Base-by-base conservation (phyloP, 148 eudicot species). In the Vaccinium darrowii region DNA sequence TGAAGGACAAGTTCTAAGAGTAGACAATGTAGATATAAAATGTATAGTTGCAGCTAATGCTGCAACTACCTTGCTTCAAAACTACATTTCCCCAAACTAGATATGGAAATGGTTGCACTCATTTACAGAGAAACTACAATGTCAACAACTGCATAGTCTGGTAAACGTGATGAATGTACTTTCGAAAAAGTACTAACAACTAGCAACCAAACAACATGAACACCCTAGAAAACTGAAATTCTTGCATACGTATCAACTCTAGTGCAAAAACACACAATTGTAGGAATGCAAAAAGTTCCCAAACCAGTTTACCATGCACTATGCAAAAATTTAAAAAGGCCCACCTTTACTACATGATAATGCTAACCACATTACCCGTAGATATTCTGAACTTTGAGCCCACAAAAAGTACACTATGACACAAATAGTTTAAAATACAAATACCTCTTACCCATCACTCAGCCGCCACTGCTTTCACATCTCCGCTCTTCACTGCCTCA, bases 401-500 rank as follows among this genome's bases (percentile, higher is more conserved):
- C 72, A 67, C 25, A 27, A 23, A 67, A 11, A 49, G 27, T 50
- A 78, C 54, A 39, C 47, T 21, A 53, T 7, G 23, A 16, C 63
- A 53, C 39, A 79, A 16, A 53, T 18, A 80, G 19, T 8, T 18
- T 8, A 18, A 80, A 36, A 18, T 6, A 19, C n/a, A 33, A 27
- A 5, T 84, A 84, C 83, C 86, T 80, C 83, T 71, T 23, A 33
- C 47, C 56, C 23, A 39, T 84, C 79, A 84, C 78, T 84, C 86
- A 0, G 63, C 49, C 3, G 78, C 53, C 8, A 71, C 79, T 16
- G 84, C 49, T 67, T 81, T 87, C 10, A 71, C 71, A 18, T 83
- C 80, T 27, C 71, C 65, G 18, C 79, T 47, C 62, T 56, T 82
- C n/a, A 14, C 43, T 8, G 74, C 23, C 71, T 85, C 86, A 13